These are phyloP conservation scores for Epicoccum sorghinum DNA, from an alignment of 2,329 filamentous ascomycete genomes.

Conservation along the genomic window DNA sequence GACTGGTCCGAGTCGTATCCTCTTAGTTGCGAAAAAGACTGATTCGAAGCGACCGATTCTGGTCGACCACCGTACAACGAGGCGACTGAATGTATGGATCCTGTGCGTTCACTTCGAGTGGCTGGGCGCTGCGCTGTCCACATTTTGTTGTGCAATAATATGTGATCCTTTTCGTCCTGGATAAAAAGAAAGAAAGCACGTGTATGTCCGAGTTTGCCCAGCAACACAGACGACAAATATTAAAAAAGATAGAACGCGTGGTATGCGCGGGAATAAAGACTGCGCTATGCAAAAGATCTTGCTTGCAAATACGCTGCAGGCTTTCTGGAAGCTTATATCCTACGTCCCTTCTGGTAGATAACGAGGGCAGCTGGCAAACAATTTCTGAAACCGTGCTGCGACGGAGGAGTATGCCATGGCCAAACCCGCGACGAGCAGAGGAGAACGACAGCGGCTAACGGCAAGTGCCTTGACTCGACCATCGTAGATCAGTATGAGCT, in stretches of 20 bases:
- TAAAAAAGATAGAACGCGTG: neutral
- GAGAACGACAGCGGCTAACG: slow-evolving; percentile 13
- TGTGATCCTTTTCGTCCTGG: neutral
- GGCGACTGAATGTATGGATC: slow-evolving; percentile 39
- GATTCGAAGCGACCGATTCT: slow-evolving; percentile 34
- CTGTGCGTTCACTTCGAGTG: slow-evolving; percentile 34
- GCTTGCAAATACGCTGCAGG: neutral
- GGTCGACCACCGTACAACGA: slow-evolving; percentile 36
- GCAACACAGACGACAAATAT: neutral
- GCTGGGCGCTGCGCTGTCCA: slow-evolving; percentile 40
- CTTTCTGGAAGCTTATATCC: slow-evolving; percentile 4
- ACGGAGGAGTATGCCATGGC: slow-evolving; percentile 25
- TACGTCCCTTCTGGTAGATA: slow-evolving; percentile 21
- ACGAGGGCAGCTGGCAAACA: slow-evolving; percentile 25
- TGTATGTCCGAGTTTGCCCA: neutral
- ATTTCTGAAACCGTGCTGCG: slow-evolving; percentile 42
- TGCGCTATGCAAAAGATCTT: neutral
- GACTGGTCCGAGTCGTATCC: slow-evolving; percentile 44
- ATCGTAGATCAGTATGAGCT: neutral
- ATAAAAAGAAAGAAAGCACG: neutral
- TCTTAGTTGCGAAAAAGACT: slow-evolving; percentile 25
- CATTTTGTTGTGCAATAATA: slow-evolving; percentile 25
- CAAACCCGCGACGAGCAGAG: slow-evolving; percentile 13
- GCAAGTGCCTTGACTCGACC: slow-evolving; percentile 2
- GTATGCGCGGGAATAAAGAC: neutral